Evolutionary conservation across 2,329 filamentous ascomycete species (phyloP).

Genomic region (Albifimbria verrucaria): DNA sequence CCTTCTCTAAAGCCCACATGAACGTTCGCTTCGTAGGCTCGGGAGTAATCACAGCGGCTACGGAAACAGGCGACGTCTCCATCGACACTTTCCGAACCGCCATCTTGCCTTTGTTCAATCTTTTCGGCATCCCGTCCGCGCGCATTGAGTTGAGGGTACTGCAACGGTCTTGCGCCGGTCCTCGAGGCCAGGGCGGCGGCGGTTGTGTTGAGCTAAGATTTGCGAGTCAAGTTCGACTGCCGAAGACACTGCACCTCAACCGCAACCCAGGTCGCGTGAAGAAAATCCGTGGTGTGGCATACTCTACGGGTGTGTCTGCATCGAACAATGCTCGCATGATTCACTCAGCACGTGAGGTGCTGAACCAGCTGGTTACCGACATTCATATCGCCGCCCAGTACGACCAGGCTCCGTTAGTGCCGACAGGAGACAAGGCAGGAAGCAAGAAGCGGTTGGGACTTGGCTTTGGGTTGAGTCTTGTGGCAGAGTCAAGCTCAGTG

Average conservation of each 20-base stretch:
- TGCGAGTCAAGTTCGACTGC: slow-evolving; percentile 86
- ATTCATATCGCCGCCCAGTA: slow-evolving; percentile 86
- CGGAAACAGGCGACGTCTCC: slow-evolving; percentile 79
- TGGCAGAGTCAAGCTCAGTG: slow-evolving; percentile 82
- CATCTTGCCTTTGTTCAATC: slow-evolving; percentile 82
- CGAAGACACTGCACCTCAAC: slow-evolving; percentile 87
- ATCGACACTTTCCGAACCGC: slow-evolving; percentile 93
- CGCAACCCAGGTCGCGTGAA: slow-evolving; percentile 81
- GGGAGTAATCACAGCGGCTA: slow-evolving; percentile 88
- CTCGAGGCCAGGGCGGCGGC: slow-evolving; percentile 73
- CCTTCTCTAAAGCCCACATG: slow-evolving; percentile 87
- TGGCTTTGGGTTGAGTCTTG: slow-evolving; percentile 85
- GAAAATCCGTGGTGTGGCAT: slow-evolving; percentile 87
- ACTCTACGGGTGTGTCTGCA: slow-evolving; percentile 85
- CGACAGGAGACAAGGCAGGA: slow-evolving; percentile 50
- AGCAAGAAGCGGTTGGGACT: slow-evolving; percentile 70
- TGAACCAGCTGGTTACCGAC: slow-evolving; percentile 83
- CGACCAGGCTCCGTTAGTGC: slow-evolving; percentile 60
- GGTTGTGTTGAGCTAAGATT: slow-evolving; percentile 93
- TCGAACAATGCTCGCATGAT: slow-evolving; percentile 97
- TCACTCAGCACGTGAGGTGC: slow-evolving; percentile 77
- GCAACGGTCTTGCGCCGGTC: slow-evolving; percentile 73
- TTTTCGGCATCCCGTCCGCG: slow-evolving; percentile 77
- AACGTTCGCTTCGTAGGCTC: slow-evolving; percentile 88
- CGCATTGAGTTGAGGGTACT: slow-evolving; percentile 84